A percentile compares a stretch with the other conserved stretches of the same genome.
Evolutionary conservation across 2,329 filamentous ascomycete species (phyloP).

Genomic region (Claviceps purpurea): DNA sequence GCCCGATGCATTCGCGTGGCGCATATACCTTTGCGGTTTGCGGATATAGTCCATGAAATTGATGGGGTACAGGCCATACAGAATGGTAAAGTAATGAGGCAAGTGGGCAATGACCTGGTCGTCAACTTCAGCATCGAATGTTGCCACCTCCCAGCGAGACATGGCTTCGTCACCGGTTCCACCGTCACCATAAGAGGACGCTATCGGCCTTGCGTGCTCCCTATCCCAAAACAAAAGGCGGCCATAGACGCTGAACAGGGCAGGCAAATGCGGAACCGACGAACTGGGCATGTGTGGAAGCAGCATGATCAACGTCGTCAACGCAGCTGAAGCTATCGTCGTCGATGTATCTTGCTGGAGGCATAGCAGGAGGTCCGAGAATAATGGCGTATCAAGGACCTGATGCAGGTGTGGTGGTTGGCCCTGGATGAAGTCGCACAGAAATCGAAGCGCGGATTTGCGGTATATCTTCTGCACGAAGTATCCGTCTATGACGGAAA

Average conservation of each 20-base stretch:
- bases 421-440: constrained; percentile 60
- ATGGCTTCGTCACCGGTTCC: constrained; percentile 25
- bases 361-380: constrained; percentile 58
- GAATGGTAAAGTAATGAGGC: constrained; percentile 63
- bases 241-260: constrained; percentile 70
- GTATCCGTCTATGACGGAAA: constrained; percentile 50
- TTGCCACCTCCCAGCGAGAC: constrained; percentile 48
- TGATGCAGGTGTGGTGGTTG: constrained; percentile 70
- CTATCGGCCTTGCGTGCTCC: constrained; percentile 28
- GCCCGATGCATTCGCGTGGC: constrained; percentile 55
- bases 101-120: constrained; percentile 53
- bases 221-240: constrained; percentile 67
- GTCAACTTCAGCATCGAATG: constrained; percentile 48
- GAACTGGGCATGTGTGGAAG: constrained; percentile 68
- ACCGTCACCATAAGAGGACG: constrained; percentile 13
- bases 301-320: constrained; percentile 69
- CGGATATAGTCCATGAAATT: constrained; percentile 80
- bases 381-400: constrained; percentile 57
- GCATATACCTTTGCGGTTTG: constrained; percentile 66
- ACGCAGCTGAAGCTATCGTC: constrained; percentile 58
- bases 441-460: constrained; percentile 48
- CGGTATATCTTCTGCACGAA: constrained; percentile 52
- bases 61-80: constrained; percentile 73
- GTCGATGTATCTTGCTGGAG: constrained; percentile 68
- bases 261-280: constrained; percentile 53